Evolutionary conservation across 306 rosid genomes (phyloP).

Genomic region (Amphicarpaea edgeworthii): DNA sequence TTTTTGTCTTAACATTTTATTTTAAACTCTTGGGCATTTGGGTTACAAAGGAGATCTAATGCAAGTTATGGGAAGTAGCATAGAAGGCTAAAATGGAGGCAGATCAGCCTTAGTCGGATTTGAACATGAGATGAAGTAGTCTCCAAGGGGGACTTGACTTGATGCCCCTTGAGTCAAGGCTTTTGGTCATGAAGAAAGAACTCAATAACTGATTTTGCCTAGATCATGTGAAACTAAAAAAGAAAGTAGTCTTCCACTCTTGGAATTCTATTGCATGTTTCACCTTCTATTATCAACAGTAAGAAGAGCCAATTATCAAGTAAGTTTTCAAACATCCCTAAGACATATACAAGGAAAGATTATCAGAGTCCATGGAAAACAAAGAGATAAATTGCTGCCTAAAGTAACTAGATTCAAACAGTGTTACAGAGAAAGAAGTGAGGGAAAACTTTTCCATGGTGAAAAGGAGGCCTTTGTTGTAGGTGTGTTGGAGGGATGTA

Average conservation of each 20-base stretch:
- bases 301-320: constrained; percentile 16
- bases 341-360: neutral
- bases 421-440: neutral
- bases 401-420: constrained; percentile 1
- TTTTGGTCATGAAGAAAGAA: neutral
- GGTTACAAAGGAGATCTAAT: neutral
- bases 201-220: constrained; percentile 9
- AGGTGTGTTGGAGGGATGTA: neutral
- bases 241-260: neutral
- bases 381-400: neutral
- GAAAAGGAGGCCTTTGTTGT: neutral
- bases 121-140: constrained; percentile 6
- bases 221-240: constrained; percentile 13
- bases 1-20: neutral
- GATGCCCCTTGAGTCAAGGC: neutral
- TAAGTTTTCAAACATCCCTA: neutral
- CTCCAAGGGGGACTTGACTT: constrained; percentile 19
- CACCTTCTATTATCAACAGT: constrained; percentile 6
- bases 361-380: neutral
- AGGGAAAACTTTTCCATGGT: constrained; percentile 5
- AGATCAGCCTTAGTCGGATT: constrained; percentile 12
- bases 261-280: neutral
- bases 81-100: constrained; percentile 13
- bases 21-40: no score
- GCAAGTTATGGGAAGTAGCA: neutral